A percentile compares a stretch with the other conserved stretches of the same genome.
Evolutionary conservation across 176 grass and related monocot species (phyloP).

Genomic region (Zoysia pacifica): DNA sequence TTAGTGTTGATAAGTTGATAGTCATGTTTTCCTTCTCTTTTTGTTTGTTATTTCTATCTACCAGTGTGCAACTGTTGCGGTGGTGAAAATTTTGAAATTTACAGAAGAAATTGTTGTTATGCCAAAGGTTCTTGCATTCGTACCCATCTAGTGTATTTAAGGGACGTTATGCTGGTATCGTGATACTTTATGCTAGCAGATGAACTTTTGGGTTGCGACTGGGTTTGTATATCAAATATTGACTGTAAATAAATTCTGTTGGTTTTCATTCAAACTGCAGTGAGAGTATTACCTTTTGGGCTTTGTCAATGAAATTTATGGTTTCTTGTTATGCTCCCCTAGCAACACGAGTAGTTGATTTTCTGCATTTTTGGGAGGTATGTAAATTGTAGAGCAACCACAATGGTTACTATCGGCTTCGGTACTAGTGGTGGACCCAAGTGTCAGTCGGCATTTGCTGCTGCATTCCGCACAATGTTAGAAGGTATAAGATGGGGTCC

Average conservation of each 20-base stretch:
- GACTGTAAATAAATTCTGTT: neutral
- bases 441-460: too few species aligned
- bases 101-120: neutral
- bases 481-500: too few species aligned
- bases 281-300: neutral
- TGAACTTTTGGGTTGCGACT: neutral
- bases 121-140: too few species aligned
- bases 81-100: neutral
- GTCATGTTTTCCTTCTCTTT: neutral
- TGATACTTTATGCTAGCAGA: neutral
- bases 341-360: neutral
- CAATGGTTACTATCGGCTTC: too few species aligned
- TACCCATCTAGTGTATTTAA: neutral
- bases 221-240: neutral
- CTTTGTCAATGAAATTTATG: neutral
- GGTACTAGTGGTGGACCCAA: too few species aligned
- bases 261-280: conserved; percentile 18
- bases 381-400: too few species aligned
- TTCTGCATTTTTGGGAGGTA: neutral
- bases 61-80: too few species aligned
- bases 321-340: conserved; percentile 1
- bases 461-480: too few species aligned
- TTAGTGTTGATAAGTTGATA: neutral
- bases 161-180: neutral
- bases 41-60: neutral